phyloP scores from a whole-genome alignment of 345 rosid species.

The Citrus medica region DNA sequence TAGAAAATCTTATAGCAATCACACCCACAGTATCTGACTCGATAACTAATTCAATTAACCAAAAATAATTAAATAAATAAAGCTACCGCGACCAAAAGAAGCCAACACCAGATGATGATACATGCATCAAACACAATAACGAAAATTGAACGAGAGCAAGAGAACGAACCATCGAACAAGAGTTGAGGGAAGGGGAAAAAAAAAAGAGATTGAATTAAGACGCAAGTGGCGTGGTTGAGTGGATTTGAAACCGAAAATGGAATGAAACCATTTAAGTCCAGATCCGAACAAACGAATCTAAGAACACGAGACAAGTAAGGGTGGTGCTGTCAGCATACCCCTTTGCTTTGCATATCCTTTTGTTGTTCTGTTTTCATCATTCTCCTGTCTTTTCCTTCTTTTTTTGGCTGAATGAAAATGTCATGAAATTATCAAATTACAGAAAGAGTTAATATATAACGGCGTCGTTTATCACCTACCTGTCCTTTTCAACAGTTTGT shows the following conservation, averaged over 20 bases:
- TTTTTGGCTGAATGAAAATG: too few relatives aligned
- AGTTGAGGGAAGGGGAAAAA: not conserved
- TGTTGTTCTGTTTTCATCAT: not conserved
- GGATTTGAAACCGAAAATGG: constrained; percentile 6
- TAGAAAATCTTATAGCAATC: not conserved
- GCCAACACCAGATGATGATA: not conserved
- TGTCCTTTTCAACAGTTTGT: not conserved
- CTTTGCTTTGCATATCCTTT: not conserved
- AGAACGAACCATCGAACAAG: constrained; percentile 28
- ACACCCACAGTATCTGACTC: not conserved
- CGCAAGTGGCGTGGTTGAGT: not conserved
- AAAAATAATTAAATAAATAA: too few relatives aligned
- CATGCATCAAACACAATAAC: not conserved
- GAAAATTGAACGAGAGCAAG: not conserved
- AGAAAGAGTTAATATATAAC: not conserved
- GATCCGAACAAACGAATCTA: constrained; percentile 5
- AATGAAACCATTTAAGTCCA: constrained; percentile 1
- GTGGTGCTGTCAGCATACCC: not conserved
- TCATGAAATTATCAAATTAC: not conserved
- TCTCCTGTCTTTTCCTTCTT: not conserved
- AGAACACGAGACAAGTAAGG: constrained; percentile 1
- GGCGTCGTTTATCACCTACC: not conserved
- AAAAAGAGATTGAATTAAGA: not conserved
- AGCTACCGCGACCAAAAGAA: not conserved
- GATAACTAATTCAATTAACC: not conserved